Evolutionary conservation across 139 green algal genomes (phyloP).

Genomic region (Tetradesmus lagerheimii): DNA sequence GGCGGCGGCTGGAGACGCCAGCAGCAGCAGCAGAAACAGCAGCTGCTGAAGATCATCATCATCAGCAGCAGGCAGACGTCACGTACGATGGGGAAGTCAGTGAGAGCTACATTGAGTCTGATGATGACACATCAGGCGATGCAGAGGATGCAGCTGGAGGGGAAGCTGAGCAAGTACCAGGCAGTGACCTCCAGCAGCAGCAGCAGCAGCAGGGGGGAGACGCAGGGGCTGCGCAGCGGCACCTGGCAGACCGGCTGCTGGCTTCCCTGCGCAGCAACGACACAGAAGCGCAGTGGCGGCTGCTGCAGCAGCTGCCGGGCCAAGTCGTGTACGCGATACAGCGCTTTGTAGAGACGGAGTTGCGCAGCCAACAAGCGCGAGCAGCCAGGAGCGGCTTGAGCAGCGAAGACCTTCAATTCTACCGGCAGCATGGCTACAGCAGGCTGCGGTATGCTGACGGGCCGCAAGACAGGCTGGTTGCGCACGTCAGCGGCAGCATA

Average conservation of each 20-base stretch:
- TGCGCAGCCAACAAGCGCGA: neutral
- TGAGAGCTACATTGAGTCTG: neutral
- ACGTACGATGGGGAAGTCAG: neutral
- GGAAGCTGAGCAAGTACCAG: neutral
- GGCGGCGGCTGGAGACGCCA: neutral
- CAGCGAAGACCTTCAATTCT: neutral
- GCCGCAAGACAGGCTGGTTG: no score
- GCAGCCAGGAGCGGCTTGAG: neutral
- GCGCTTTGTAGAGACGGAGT: neutral
- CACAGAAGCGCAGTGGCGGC: neutral
- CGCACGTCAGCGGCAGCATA: neutral
- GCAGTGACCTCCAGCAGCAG: neutral
- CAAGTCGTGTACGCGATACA: neutral
- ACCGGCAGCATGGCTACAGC: neutral
- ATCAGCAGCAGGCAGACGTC: neutral
- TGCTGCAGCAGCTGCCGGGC: neutral
- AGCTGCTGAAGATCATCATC: neutral
- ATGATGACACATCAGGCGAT: neutral
- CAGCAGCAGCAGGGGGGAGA: neutral
- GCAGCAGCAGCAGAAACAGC: neutral
- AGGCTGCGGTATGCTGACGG: neutral
- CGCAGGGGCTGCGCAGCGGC: neutral
- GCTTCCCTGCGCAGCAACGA: neutral
- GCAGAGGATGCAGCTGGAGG: neutral
- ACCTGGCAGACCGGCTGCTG: neutral